Evolutionary conservation across 2,329 filamentous ascomycete species (phyloP).

Genomic region (Penicillium oxalicum): DNA sequence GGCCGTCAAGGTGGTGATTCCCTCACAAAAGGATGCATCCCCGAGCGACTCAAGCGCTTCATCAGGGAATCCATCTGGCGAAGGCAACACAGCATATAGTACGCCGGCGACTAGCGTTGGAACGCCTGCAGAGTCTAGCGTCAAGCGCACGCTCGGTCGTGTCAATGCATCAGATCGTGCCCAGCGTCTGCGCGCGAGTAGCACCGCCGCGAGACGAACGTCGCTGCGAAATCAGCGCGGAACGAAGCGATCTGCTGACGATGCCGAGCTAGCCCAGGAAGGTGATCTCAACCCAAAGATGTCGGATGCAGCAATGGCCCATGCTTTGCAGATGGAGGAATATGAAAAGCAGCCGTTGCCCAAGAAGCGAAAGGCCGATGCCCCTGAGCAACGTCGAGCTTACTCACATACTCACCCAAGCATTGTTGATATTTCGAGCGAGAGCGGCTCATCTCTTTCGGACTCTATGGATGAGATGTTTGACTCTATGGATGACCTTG

Average conservation of each 20-base stretch:
- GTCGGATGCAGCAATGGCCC: slow-evolving; percentile 50
- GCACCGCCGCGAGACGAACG: slow-evolving; percentile 39
- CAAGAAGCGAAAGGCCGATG: slow-evolving; percentile 33
- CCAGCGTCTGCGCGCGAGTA: slow-evolving; percentile 45
- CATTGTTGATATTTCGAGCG: neutral
- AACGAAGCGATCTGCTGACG: slow-evolving; percentile 39
- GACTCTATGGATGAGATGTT: neutral
- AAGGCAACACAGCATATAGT: slow-evolving; percentile 49
- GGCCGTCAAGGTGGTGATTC: slow-evolving; percentile 27
- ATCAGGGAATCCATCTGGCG: slow-evolving; percentile 34
- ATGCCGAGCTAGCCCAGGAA: slow-evolving; percentile 39
- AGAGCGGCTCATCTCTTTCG: slow-evolving; percentile 2
- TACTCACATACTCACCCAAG: neutral
- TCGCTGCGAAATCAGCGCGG: slow-evolving; percentile 20
- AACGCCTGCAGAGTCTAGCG: slow-evolving; percentile 47
- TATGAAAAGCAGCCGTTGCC: slow-evolving; percentile 33
- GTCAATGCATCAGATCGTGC: slow-evolving; percentile 44
- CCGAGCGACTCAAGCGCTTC: slow-evolving; percentile 33
- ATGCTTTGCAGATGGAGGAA: slow-evolving; percentile 52
- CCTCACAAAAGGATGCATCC: slow-evolving; percentile 21
- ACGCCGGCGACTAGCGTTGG: slow-evolving; percentile 58
- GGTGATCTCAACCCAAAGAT: slow-evolving; percentile 31
- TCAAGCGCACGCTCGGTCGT: slow-evolving; percentile 22
- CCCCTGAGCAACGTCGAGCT: slow-evolving; percentile 11
- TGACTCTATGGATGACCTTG: neutral